phyloP scores from a whole-genome alignment of 768 basidiomycete genomes.

The Basidioascus undulatus region DNA sequence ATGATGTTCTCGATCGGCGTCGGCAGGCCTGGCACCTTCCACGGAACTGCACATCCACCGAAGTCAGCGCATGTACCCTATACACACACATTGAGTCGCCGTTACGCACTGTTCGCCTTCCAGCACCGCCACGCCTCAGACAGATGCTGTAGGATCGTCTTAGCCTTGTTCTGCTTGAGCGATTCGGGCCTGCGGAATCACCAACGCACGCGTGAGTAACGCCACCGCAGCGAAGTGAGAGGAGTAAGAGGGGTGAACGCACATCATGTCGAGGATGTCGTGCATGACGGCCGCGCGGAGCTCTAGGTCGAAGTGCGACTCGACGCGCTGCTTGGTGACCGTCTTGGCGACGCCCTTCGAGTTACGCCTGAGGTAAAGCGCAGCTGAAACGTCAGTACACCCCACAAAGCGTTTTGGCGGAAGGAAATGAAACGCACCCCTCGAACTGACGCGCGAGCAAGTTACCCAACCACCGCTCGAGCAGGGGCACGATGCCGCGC shows the following conservation, averaged over 20 bases:
- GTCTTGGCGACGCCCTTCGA: slow-evolving; percentile 92
- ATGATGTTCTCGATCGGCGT: slow-evolving; percentile 99
- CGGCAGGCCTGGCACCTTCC: slow-evolving; percentile 99
- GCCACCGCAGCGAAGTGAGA: no score
- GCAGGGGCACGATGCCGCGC: slow-evolving; percentile 89
- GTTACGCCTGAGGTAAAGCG: no score
- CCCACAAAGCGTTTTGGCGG: background rate
- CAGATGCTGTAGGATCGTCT: slow-evolving; percentile 92
- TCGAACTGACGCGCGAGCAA: slow-evolving; percentile 95
- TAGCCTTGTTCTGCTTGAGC: slow-evolving; percentile 98
- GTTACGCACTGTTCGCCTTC: slow-evolving; percentile 60
- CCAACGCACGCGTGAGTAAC: no score
- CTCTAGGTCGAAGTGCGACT: slow-evolving; percentile 95
- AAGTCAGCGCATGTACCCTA: no score
- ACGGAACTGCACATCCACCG: slow-evolving; percentile 44
- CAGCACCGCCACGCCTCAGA: slow-evolving; percentile 98
- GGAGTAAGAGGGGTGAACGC: no score
- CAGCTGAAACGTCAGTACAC: background rate
- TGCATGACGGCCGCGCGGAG: slow-evolving; percentile 97
- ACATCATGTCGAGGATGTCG: slow-evolving; percentile 99
- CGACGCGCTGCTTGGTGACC: slow-evolving; percentile 95
- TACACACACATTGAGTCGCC: background rate
- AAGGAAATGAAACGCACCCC: slow-evolving; percentile 17
- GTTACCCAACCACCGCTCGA: slow-evolving; percentile 96
- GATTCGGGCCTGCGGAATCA: no score